These are phyloP conservation scores for Colletotrichum tabaci DNA, from an alignment of 2,329 filamentous ascomycete genomes.

Conservation along the genomic window DNA sequence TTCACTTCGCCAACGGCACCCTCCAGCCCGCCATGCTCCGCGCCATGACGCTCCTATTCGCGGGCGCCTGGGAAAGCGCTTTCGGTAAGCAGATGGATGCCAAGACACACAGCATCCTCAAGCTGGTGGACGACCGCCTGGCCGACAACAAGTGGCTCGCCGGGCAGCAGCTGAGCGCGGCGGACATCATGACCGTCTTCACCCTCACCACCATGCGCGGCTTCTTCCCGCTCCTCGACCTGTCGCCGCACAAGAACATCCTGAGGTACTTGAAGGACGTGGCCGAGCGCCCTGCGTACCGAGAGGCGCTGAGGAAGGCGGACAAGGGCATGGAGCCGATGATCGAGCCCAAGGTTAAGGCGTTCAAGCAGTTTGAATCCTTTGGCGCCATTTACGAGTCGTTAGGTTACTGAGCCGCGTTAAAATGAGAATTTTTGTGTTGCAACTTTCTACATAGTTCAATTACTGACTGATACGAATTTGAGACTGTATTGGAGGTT, in stretches of 20 bases:
- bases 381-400: slow-evolving; percentile 6
- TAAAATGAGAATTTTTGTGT: too few relatives aligned
- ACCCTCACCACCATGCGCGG: slow-evolving; percentile 73
- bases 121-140: slow-evolving; percentile 66
- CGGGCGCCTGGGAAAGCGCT: slow-evolving; percentile 46
- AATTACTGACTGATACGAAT: too few relatives aligned
- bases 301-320: slow-evolving; percentile 61
- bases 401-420: not conserved
- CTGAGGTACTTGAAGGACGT: slow-evolving; percentile 63
- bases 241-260: slow-evolving; percentile 59
- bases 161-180: slow-evolving; percentile 73
- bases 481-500: not conserved
- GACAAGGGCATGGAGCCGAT: slow-evolving; percentile 61
- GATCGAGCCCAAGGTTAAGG: slow-evolving; percentile 28
- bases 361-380: slow-evolving; percentile 31
- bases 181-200: slow-evolving; percentile 76
- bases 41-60: slow-evolving; percentile 49
- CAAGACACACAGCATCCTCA: slow-evolving; percentile 29
- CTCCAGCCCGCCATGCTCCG: slow-evolving; percentile 58
- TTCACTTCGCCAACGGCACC: slow-evolving; percentile 68
- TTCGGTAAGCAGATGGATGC: slow-evolving; percentile 17
- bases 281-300: slow-evolving; percentile 61
- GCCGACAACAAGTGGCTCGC: slow-evolving; percentile 67
- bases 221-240: slow-evolving; percentile 59
- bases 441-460: not conserved